Percentiles rank a stretch among this genome's conserved stretches.
These are phyloP conservation scores for Ogataea methylovora DNA, from an alignment of 805 yeast species.

Conservation along the genomic window DNA sequence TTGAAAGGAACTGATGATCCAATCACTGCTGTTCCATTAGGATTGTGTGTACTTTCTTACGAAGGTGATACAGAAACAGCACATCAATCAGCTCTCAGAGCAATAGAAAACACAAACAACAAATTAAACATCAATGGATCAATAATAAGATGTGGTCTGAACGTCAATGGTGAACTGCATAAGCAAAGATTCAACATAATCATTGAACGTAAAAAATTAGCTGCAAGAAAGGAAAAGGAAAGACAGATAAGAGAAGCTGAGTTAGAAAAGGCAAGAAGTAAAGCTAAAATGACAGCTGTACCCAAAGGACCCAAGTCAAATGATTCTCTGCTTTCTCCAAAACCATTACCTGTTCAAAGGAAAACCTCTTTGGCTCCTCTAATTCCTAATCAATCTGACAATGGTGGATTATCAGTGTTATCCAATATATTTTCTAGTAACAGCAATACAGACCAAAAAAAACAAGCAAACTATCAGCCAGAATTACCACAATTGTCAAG, in stretches of 20 bases:
- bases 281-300: slow-evolving; percentile 2
- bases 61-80: slow-evolving; percentile 49
- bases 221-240: slow-evolving; percentile 27
- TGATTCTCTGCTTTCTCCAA: not conserved
- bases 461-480: no score
- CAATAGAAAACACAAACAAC: slow-evolving; percentile 32
- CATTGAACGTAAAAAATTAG: slow-evolving; percentile 29
- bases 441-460: not conserved
- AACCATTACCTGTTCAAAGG: not conserved
- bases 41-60: slow-evolving; percentile 57
- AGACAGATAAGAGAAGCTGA: slow-evolving; percentile 17
- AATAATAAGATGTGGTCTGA: slow-evolving; percentile 44
- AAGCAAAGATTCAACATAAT: slow-evolving; percentile 22
- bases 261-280: slow-evolving; percentile 9
- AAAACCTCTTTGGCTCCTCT: not conserved
- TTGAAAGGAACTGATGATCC: slow-evolving; percentile 62
- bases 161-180: slow-evolving; percentile 33
- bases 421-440: not conserved
- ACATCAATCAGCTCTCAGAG: slow-evolving; percentile 36
- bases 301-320: slow-evolving; percentile 3
- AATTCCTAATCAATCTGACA: not conserved
- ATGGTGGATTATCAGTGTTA: not conserved
- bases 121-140: slow-evolving; percentile 44
- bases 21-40: slow-evolving; percentile 69
- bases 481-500: slow-evolving; percentile 9